A percentile compares a stretch with the other conserved stretches of the same genome.
Evolutionary conservation across 441 rosid genomes (phyloP).

Genomic region (Oxalis stricta): DNA sequence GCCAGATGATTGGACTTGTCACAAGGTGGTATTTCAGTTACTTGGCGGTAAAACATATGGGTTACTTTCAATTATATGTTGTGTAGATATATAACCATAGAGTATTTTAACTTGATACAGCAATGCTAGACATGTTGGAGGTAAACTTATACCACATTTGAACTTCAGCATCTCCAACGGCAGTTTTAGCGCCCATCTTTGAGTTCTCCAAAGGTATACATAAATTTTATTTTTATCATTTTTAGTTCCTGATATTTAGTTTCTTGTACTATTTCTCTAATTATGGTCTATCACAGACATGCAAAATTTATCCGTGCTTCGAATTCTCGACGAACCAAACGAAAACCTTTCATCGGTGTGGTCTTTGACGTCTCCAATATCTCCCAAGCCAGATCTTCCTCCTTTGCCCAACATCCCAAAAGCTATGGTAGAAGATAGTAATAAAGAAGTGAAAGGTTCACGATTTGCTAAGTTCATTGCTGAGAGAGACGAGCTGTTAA

Average conservation of each 20-base stretch:
- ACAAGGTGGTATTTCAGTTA: slow-evolving; percentile 61
- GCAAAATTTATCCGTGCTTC: slow-evolving; percentile 34
- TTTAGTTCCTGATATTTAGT: not conserved
- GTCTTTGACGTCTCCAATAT: slow-evolving; percentile 67
- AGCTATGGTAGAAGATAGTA: slow-evolving; percentile 22
- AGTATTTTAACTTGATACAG: slow-evolving; percentile 24
- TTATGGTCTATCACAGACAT: slow-evolving; percentile 32
- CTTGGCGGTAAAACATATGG: not conserved
- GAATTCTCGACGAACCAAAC: slow-evolving; percentile 54
- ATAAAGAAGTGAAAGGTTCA: slow-evolving; percentile 55
- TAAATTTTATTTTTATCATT: slow-evolving; percentile 5
- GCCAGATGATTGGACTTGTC: slow-evolving; percentile 86
- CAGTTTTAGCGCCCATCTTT: slow-evolving; percentile 60
- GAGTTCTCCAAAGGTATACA: slow-evolving; percentile 79
- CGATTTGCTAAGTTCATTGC: slow-evolving; percentile 72
- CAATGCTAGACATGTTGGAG: slow-evolving; percentile 88
- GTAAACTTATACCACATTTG: slow-evolving; percentile 75
- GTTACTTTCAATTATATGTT: not conserved
- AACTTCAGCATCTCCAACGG: slow-evolving; percentile 94
- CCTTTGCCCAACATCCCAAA: slow-evolving; percentile 26
- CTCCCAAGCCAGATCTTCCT: slow-evolving; percentile 46
- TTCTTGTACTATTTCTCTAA: not conserved
- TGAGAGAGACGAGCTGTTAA: slow-evolving; percentile 35
- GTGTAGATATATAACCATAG: not conserved
- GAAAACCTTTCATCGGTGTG: slow-evolving; percentile 60